Evolutionary conservation across 495 filamentous ascomycete genomes (phyloP).

Genomic region (Penicillium pulvis): DNA sequence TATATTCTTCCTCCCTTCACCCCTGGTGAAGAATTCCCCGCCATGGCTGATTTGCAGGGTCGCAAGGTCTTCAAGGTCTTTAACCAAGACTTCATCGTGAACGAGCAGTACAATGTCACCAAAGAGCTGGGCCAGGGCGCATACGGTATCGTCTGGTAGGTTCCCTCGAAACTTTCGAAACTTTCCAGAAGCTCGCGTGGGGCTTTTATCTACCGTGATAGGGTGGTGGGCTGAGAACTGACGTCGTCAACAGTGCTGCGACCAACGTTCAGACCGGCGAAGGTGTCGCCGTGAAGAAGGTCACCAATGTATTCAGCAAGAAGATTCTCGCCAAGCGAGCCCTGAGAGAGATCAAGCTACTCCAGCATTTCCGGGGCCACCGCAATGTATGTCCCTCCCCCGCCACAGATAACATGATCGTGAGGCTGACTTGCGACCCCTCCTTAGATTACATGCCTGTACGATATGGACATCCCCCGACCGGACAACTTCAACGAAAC

Average conservation of each 20-base stretch:
- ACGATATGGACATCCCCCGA: constrained; percentile 98
- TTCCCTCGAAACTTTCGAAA: constrained; percentile 4
- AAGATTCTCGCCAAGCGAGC: constrained; percentile 99
- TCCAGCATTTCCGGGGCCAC: constrained; percentile 95
- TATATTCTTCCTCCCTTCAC: constrained; percentile 15
- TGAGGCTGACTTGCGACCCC: constrained; percentile 28
- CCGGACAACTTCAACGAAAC: constrained; percentile 99
- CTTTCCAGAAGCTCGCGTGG: neutral
- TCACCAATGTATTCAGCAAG: constrained; percentile 99
- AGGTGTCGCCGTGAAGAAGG: constrained; percentile 98
- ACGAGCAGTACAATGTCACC: constrained; percentile 96
- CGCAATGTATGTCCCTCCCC: constrained; percentile 59
- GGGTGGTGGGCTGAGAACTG: neutral
- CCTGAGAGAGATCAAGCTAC: constrained; percentile 94
- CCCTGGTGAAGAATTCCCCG: constrained; percentile 7
- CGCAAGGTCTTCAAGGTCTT: constrained; percentile 99
- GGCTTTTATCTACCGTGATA: neutral
- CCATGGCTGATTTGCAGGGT: constrained; percentile 77
- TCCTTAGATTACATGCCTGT: constrained; percentile 90
- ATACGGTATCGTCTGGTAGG: constrained; percentile 98
- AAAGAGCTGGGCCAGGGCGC: constrained; percentile 98
- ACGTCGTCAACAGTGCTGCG: constrained; percentile 65
- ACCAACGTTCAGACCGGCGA: constrained; percentile 89
- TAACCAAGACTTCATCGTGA: constrained; percentile 99
- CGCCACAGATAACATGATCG: constrained; percentile 12